Percentiles rank a stretch among this genome's conserved stretches.
Evolutionary conservation across 129 eudicot genomes (phyloP).

Genomic region (Lonicera japonica): DNA sequence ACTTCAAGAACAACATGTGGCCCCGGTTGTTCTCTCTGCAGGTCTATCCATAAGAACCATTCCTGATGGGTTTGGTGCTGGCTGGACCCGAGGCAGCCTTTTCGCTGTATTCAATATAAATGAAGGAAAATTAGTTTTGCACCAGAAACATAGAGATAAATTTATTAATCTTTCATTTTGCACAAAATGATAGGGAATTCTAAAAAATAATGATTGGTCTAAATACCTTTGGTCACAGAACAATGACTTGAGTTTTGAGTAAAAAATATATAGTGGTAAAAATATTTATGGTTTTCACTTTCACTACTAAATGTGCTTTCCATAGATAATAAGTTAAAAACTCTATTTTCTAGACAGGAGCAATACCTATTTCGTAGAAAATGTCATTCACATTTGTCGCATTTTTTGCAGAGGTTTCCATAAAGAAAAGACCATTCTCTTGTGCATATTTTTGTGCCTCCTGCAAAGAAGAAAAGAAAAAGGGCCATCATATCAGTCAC

Average conservation of each 20-base stretch:
- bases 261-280: too few relatives aligned
- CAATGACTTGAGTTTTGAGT: too few relatives aligned
- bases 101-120: constrained; percentile 25
- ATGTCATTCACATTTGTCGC: constrained; percentile 43
- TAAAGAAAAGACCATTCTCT: constrained; percentile 41
- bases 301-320: too few relatives aligned
- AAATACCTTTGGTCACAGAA: too few relatives aligned
- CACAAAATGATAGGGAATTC: too few relatives aligned
- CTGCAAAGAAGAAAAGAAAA: constrained; percentile 7
- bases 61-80: constrained; percentile 33
- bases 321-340: too few relatives aligned
- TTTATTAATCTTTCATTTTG: too few relatives aligned
- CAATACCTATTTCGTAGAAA: constrained; percentile 41
- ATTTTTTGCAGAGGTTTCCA: constrained; percentile 45
- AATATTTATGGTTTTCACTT: too few relatives aligned
- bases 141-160: not conserved
- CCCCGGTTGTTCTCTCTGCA: constrained; percentile 20
- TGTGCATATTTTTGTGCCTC: constrained; percentile 38
- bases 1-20: constrained; percentile 33
- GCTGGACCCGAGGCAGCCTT: constrained; percentile 36
- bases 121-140: too few relatives aligned
- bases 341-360: not conserved
- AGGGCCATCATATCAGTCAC: not conserved
- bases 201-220: too few relatives aligned
- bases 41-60: constrained; percentile 44